Evolutionary conservation across 352 stramenopile genomes (phyloP), one percentile per base, ranked within the genome.

Genomic region (Sclerospora graminicola): DNA sequence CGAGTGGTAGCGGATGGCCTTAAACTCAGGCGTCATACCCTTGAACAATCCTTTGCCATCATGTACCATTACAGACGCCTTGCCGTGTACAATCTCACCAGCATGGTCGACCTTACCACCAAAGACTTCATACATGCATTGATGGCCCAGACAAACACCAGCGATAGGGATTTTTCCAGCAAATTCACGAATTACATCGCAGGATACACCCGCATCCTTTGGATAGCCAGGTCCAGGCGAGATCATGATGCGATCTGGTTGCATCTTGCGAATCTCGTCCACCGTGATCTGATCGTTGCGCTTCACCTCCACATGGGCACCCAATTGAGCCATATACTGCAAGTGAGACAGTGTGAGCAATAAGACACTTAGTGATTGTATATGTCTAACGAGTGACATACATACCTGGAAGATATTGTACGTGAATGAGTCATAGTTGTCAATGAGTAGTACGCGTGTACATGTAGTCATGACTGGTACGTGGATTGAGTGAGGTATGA

Each of bases 351-450:
- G 26, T 0, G 26, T 10, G n/a, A 10, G 20, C 10, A 19, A n/a
- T 31, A 11, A 45, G 8, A 36, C 4, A 46, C 2, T 14, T 5
- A 16, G 16, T n/a, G 1, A 7, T 0, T 35, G 16, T 35, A 7
- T 9, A 18, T 35, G 13, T 18, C 4, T 33, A n/a, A 10, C 8
- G 27, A 19, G 3, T 16, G 36, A 37, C 51, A 18, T 32, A 37
- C 51, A 18, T 32, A 84, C 76, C 69, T 91, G 80, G 60, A 77
- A 91, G 53, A 93, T 75, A 60, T 93, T 93, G 72, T 93, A 93
- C 58, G 79, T 90, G 69, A 93, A 93, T 49, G 82, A 93, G 71
- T 93, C 82, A 44, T 93, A 93, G 60, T 93, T 93, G 68, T 93
- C 82, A 63, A 93, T 86, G 41, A 93, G 64, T 38, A 93, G 60